Base-by-base conservation (phyloP, 1,139 yeast genomes). In the Suhomyces maxii region DNA sequence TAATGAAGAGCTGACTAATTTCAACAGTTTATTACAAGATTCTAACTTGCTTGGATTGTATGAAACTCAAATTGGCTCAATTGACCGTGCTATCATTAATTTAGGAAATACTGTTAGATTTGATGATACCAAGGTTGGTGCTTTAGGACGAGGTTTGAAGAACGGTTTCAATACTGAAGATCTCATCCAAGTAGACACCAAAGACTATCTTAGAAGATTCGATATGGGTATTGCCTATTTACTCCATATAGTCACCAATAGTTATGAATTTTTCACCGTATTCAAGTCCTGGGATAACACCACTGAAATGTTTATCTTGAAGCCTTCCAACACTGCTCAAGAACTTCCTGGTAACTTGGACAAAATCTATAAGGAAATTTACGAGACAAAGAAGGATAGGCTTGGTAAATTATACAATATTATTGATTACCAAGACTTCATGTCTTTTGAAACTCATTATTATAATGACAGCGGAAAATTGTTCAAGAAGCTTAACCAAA, bases 121-220 rank as follows among this genome's bases (percentile, higher is more conserved):
- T 53, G 88, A 82, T 54, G 83, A 80, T 51, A 76, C 87, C 0
- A 73, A 76, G 45, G 82, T 89, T 13, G 97, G 97, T 13, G 81
- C 93, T 1, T 71, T 93, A n/a, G 96, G 97, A 8, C 82, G 79
- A 57, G 96, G 97, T 26, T 70, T 95, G 51, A 90, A 89, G 55
- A 77, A 80, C 50, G 99, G 99, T 0, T 95, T 95, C 65, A 82
- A 85, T 18, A 62, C 80, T 48, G 79, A 79, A 46, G 84, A 86
- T 61, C 66, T 87, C 42, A 64, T 70, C 14, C 66, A 71, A 54
- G 67, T 77, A 6, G 63, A 67, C 6, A 65, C 77, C 23, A 73
- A 70, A 3, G 69, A 73, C 41, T 89, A 86, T 56, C 68, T 84
- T 59, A 69, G 71, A 45, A 66, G 77, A 35, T 79, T 83, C 47